Base-by-base conservation (phyloP, 1,284 basidiomycete species). In the Ustilago shanxiensis region DNA sequence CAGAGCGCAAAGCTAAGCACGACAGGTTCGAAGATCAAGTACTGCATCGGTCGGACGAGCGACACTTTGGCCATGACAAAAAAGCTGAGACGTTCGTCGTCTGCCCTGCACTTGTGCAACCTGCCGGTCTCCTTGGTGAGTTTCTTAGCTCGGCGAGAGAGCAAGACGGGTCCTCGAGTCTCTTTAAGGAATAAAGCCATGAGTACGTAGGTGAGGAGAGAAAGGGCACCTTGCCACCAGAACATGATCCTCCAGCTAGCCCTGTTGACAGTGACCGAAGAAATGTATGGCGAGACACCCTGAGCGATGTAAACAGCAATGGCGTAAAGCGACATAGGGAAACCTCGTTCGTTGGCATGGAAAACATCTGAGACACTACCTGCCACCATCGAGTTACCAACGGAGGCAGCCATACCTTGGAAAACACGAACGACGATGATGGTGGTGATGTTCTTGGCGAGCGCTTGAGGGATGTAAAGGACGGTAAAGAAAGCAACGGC, bases 21-120 rank as follows among this genome's bases (percentile, higher is more conserved):
- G 71, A 88, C 88, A 0, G 88, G 88, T 63, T 89, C 88, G 16
- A 87, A 87, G 52, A 86, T 61, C 49, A 89, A 86, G 69, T 86
- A 86, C 20, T 75, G 60, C 61, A 83, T 66, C 2, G 82, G 86
- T 0, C 86, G 58, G 0, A 81, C 65, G 18, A 86, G 71, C 22
- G 86, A 87, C 0, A 83, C 72, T 28, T 72, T 76, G 63, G 87
- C 66, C 63, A 87, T 70, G 49, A 73, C 73, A 9, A 56, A n/a
- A 52, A 87, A 78, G 39, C 66, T 79, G 26, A 60, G 58, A 35
- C 79, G 59, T 47, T 83, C 82, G 35, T 83, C 84, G 52, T 80
- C 82, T 6, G 86, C 84, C 16, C 86, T 60, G 70, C 87, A 86
- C 39, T 86, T 75, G 71, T 88, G 87, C 20, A 79, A 60, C 3